phyloP scores from a whole-genome alignment of 306 rosid species.

The Pueraria montana region DNA sequence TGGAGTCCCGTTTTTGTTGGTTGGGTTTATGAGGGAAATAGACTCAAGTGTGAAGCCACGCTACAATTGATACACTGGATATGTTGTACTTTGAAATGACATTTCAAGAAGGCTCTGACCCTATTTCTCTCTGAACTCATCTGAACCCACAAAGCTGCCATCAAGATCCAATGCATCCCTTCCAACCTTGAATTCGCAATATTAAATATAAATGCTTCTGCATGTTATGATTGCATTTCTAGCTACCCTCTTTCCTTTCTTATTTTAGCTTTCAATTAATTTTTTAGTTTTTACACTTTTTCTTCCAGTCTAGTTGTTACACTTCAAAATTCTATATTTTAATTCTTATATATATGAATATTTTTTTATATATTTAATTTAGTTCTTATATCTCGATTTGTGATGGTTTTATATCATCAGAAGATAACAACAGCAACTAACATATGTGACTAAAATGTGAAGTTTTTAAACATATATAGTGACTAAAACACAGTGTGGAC shows the following conservation, averaged over 20 bases:
- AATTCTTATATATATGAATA: no score
- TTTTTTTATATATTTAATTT: no score
- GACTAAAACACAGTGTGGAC: no score
- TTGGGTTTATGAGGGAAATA: conserved; percentile 45
- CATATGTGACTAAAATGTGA: no score
- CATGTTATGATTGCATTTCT: neutral
- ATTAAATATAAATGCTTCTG: neutral
- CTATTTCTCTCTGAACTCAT: conserved; percentile 16
- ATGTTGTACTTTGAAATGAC: conserved; percentile 73
- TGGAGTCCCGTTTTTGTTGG: conserved; percentile 55
- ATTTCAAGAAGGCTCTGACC: conserved; percentile 52
- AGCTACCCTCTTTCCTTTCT: neutral
- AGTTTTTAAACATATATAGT: no score
- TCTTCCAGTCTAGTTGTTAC: no score
- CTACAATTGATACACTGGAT: conserved; percentile 59
- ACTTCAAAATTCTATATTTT: no score
- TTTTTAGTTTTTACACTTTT: no score
- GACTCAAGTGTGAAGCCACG: conserved; percentile 45
- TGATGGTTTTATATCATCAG: no score
- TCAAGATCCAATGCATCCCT: conserved; percentile 62
- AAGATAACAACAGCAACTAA: no score
- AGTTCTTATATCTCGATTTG: no score
- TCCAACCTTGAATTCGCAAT: conserved; percentile 16
- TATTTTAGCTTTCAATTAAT: neutral
- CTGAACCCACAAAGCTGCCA: conserved; percentile 57